These are phyloP conservation scores for Nitzschia putrida DNA, from an alignment of 108 stramenopile species.

Conservation along the genomic window DNA sequence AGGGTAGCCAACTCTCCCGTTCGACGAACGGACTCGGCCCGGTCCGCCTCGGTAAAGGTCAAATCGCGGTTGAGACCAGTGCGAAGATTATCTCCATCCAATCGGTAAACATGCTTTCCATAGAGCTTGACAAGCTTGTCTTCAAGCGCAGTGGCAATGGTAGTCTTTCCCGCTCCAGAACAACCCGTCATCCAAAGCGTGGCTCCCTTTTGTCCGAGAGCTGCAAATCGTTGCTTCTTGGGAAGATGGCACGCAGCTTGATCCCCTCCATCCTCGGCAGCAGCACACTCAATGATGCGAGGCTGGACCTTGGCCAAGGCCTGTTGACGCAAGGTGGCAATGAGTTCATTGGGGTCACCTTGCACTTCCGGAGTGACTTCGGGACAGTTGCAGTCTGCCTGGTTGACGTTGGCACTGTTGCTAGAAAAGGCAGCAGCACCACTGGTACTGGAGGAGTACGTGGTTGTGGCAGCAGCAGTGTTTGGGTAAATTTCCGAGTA, in stretches of 20 bases:
- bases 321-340: conserved; percentile 75
- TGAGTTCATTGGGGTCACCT: conserved; percentile 34
- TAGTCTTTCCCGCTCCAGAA: conserved; percentile 93
- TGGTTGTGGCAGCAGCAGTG: background rate
- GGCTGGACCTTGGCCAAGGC: conserved; percentile 88
- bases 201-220: conserved; percentile 94
- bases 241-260: conserved; percentile 96
- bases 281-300: conserved; percentile 96
- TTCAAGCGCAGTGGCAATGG: conserved; percentile 96
- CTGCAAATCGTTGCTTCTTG: conserved; percentile 77
- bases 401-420: background rate
- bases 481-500: background rate
- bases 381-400: conserved; percentile 21
- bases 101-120: conserved; percentile 95
- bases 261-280: conserved; percentile 84
- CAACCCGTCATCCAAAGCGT: conserved; percentile 99
- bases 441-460: conserved; percentile 10
- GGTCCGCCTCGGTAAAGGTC: conserved; percentile 91
- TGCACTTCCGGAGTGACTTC: conserved; percentile 26
- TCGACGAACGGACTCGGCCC: conserved; percentile 93
- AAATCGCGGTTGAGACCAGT: conserved; percentile 96
- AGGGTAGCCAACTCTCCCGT: conserved; percentile 96
- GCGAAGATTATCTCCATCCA: conserved; percentile 97
- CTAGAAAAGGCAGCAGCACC: background rate
- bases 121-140: conserved; percentile 90